Evolutionary conservation across 2,329 filamentous ascomycete genomes (phyloP).

Genomic region (Zopfia rhizophila): DNA sequence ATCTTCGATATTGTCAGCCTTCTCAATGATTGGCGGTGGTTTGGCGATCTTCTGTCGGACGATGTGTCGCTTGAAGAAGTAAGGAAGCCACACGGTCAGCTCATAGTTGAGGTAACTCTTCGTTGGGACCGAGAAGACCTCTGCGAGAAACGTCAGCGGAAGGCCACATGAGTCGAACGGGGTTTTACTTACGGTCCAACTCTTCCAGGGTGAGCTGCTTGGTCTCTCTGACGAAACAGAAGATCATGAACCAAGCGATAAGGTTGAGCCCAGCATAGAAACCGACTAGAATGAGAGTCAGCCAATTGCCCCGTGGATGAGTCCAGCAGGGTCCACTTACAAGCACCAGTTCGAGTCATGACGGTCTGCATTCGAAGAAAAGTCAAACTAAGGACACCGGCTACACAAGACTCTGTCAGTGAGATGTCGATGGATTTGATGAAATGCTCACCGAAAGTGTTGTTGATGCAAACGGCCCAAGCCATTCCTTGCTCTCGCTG

Average conservation of each 20-base stretch:
- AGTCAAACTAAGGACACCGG: slow-evolving; percentile 48
- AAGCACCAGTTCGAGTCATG: slow-evolving; percentile 52
- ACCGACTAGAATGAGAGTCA: too few relatives aligned
- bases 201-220: slow-evolving; percentile 53
- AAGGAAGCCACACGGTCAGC: slow-evolving; percentile 51
- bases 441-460: slow-evolving; percentile 49
- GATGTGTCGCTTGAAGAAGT: slow-evolving; percentile 55
- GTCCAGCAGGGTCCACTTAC: too few relatives aligned
- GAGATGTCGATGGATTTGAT: not conserved
- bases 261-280: slow-evolving; percentile 55
- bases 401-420: slow-evolving; percentile 11
- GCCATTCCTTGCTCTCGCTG: slow-evolving; percentile 55
- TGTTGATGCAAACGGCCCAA: slow-evolving; percentile 54
- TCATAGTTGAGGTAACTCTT: slow-evolving; percentile 53
- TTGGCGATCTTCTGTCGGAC: slow-evolving; percentile 50
- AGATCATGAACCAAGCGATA: slow-evolving; percentile 52
- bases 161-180: not conserved
- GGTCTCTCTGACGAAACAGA: slow-evolving; percentile 53
- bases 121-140: slow-evolving; percentile 50
- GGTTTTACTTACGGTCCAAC: slow-evolving; percentile 32
- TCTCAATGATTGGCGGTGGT: slow-evolving; percentile 53
- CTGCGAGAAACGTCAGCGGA: slow-evolving; percentile 16
- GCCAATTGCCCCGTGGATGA: slow-evolving; percentile 13
- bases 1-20: slow-evolving; percentile 21
- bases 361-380: slow-evolving; percentile 52